phyloP scores from a whole-genome alignment of 169 alveolate species.

The Neospora caninum region DNA sequence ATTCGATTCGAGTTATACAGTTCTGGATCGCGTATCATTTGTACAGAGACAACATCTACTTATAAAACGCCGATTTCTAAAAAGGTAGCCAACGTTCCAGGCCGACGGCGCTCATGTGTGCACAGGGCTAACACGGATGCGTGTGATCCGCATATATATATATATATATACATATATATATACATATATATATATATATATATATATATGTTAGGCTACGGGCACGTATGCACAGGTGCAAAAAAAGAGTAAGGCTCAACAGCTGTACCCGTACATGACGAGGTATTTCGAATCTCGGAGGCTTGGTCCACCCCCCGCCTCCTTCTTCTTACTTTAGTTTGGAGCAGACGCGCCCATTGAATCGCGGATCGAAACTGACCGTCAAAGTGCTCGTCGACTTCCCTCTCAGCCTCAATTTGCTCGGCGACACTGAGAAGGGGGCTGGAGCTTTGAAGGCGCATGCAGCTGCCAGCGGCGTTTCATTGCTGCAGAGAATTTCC shows the following conservation, averaged over 20 bases:
- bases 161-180: background rate
- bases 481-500: constrained; percentile 82
- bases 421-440: constrained; percentile 87
- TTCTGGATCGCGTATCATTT: too few species aligned
- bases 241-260: background rate
- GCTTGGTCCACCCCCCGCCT: constrained; percentile 16
- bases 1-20: too few species aligned
- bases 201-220: background rate
- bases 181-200: too few species aligned
- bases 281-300: constrained; percentile 75
- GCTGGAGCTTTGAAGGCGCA: constrained; percentile 82
- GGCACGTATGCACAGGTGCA: background rate
- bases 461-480: constrained; percentile 84
- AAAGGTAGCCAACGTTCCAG: too few species aligned
- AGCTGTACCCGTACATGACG: constrained; percentile 15
- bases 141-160: background rate
- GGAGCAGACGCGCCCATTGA: constrained; percentile 69
- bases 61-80: too few species aligned
- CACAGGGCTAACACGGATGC: too few species aligned
- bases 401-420: constrained; percentile 81
- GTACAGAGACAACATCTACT: too few species aligned
- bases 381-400: constrained; percentile 78
- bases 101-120: too few species aligned
- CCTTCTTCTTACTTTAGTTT: constrained; percentile 28
- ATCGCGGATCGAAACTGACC: constrained; percentile 87